These are phyloP conservation scores for Cornus controversa DNA, from an alignment of 148 eudicot species.

Conservation along the genomic window DNA sequence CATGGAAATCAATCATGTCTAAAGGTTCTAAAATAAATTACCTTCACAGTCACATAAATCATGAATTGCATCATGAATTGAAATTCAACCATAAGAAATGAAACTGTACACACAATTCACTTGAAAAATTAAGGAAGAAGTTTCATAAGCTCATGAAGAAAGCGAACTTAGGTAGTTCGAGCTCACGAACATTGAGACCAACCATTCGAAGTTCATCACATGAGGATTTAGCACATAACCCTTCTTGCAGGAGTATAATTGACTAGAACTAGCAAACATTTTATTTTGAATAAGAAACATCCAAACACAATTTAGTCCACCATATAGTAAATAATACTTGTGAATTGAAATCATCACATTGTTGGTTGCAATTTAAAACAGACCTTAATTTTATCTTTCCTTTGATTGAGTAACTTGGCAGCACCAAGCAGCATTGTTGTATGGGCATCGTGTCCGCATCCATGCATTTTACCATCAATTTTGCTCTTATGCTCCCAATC, in stretches of 20 bases:
- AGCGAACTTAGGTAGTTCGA: not conserved
- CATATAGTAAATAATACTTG: not conserved
- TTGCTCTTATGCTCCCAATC: conserved; percentile 97
- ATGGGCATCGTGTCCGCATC: conserved; percentile 93
- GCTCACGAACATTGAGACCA: not conserved
- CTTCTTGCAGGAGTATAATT: not conserved
- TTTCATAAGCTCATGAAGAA: not conserved
- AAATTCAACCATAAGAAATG: no score
- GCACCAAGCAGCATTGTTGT: conserved; percentile 92
- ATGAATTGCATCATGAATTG: no score
- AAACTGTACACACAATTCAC: no score
- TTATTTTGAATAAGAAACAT: not conserved
- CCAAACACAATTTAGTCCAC: not conserved
- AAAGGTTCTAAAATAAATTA: no score
- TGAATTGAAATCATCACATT: not conserved
- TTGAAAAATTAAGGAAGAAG: not conserved
- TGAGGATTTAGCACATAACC: no score
- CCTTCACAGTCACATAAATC: no score
- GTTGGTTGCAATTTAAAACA: conserved; percentile 8
- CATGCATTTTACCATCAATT: conserved; percentile 82
- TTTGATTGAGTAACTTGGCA: conserved; percentile 75
- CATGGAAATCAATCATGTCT: no score
- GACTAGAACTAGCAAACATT: not conserved
- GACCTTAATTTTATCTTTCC: conserved; percentile 72
- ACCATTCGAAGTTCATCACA: no score